Evolutionary conservation across 2,329 filamentous ascomycete species (phyloP), one percentile per base, ranked within the genome.

Genomic region (Zymoseptoria brevis): DNA sequence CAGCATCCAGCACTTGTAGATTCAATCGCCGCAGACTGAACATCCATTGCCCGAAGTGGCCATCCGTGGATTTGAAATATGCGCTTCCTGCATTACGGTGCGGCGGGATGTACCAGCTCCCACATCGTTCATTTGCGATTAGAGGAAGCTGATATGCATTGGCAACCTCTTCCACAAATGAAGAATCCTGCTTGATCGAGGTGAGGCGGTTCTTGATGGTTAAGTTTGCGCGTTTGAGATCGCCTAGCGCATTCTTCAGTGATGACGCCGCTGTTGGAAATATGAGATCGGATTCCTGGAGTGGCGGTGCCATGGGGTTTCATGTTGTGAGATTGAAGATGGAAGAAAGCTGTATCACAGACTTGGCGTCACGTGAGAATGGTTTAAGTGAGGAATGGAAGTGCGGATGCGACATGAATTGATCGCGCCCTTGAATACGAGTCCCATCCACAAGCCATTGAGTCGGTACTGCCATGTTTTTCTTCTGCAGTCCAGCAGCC

Each of bases 61-160:
- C 94, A 75, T 99, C 94, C 1, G 94, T 99, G 75, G 90, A 96
- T 80, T 99, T 99, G 76, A 97, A 99, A 75, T 97, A 99, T 30
- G 88, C 89, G 64, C 88, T 91, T 30, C 83, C 88, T 1, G 72
- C 75, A 74, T 93, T 94, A 24, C 69, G 69, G 7, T 73, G 73
- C 0, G 87, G 87, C 2, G 77, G 75, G 24, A 97, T 88, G 73
- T 97, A 97, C 94, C 94, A 99, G 74, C 89, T 93, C 0, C 94
- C 94, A 73, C 94, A 97, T 60, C 94, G 83, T 77, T 97, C 92
- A 71, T 99, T 99, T 29, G 93, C 91, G 13, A 97, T 79, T 1
- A 97, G 78, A 0, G 91, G 90, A 1, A 93, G 77, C 2, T 68
- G 64, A 65, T 80, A 84, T 0, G 80, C 78, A 1, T 73, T 71